Percentiles rank a stretch among this genome's conserved stretches.
Evolutionary conservation across 805 yeast species (phyloP).

Genomic region (Saccharomycopsis vini): DNA sequence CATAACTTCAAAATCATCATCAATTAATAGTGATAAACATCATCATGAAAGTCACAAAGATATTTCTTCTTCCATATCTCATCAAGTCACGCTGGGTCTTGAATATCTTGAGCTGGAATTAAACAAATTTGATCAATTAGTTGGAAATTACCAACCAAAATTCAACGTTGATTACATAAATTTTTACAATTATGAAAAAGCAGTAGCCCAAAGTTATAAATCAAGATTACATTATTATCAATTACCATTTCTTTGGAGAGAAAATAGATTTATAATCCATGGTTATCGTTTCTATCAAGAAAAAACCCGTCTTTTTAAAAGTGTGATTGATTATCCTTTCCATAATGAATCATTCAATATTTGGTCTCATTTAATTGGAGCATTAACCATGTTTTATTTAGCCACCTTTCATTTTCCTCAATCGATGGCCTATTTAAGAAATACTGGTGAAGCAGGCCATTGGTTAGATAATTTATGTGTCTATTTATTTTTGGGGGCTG

Average conservation of each 20-base stretch:
- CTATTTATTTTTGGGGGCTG: constrained; percentile 59
- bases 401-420: constrained; percentile 55
- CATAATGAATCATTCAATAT: constrained; percentile 91
- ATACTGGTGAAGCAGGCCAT: constrained; percentile 17
- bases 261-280: constrained; percentile 70
- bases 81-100: constrained; percentile 9
- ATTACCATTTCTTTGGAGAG: constrained; percentile 88
- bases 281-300: constrained; percentile 79
- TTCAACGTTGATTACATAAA: constrained; percentile 22
- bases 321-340: constrained; percentile 42
- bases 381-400: constrained; percentile 46
- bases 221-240: constrained; percentile 71
- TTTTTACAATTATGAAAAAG: constrained; percentile 39
- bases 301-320: constrained; percentile 48
- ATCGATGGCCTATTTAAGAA: constrained; percentile 38
- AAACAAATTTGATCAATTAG: constrained; percentile 12
- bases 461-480: constrained; percentile 41
- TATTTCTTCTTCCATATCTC: constrained; percentile 4
- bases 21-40: too few relatives aligned
- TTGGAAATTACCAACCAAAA: constrained; percentile 16
- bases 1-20: not conserved
- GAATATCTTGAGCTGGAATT: constrained; percentile 15
- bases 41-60: not conserved
- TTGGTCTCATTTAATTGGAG: constrained; percentile 84
- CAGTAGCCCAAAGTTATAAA: constrained; percentile 32